Evolutionary conservation across 352 stramenopile genomes (phyloP).

Genomic region (Lagenidium sp.): DNA sequence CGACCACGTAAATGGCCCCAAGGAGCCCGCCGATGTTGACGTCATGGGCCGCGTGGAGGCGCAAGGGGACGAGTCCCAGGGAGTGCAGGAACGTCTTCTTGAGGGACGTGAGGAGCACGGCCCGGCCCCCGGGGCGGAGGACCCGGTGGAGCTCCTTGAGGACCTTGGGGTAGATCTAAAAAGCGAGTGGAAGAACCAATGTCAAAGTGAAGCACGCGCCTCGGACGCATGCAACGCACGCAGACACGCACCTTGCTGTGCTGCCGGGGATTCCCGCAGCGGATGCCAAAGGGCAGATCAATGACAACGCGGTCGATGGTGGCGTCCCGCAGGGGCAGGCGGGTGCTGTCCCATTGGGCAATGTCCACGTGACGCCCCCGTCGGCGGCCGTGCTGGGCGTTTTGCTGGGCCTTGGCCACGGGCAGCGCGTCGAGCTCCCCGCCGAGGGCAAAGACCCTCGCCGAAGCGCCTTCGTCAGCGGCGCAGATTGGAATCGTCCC

Average conservation of each 20-base stretch:
- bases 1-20: too few relatives aligned
- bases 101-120: constrained; percentile 67
- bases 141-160: constrained; percentile 64
- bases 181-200: background rate
- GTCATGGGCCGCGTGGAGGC: too few relatives aligned
- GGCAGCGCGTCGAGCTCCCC: constrained; percentile 52
- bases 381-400: constrained; percentile 23
- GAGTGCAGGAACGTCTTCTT: constrained; percentile 69
- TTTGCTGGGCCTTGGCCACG: constrained; percentile 41
- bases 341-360: constrained; percentile 52
- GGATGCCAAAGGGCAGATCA: constrained; percentile 73
- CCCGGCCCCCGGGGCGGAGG: constrained; percentile 37
- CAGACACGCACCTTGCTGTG: constrained; percentile 43
- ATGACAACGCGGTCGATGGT: constrained; percentile 61
- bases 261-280: constrained; percentile 55
- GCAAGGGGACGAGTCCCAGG: too few relatives aligned
- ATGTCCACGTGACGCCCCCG: constrained; percentile 37
- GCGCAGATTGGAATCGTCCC: constrained; percentile 66
- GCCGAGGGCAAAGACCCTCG: constrained; percentile 52
- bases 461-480: constrained; percentile 33
- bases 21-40: too few relatives aligned
- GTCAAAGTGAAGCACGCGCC: background rate
- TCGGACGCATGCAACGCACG: background rate
- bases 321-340: constrained; percentile 38
- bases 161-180: constrained; percentile 63